A percentile compares a stretch with the other conserved stretches of the same genome.
Conservation (phyloP, 306 rosid genomes). For the Oxytropis ochrocephala region DNA sequence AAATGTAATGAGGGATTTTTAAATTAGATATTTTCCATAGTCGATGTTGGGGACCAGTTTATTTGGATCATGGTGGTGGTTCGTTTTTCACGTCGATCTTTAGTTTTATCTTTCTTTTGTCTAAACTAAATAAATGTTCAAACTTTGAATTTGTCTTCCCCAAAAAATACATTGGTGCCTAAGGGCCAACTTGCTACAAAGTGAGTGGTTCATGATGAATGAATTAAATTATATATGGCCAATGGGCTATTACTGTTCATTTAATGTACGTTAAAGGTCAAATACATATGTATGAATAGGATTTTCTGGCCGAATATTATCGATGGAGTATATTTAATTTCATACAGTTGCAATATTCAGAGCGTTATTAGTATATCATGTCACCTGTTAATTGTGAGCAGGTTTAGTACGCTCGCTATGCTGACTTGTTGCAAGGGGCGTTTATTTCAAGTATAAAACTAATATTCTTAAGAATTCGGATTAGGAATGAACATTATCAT, state of each 20-base stretch:
- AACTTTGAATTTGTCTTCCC: conserved; percentile 26
- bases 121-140: conserved; percentile 19
- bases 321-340: neutral
- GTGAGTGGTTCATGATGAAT: conserved; percentile 21
- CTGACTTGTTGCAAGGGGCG: too few species aligned
- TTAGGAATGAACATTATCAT: too few species aligned
- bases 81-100: conserved; percentile 13
- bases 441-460: too few species aligned
- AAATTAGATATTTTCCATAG: too few species aligned
- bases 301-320: conserved; percentile 15
- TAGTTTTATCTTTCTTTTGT: neutral
- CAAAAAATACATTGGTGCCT: neutral
- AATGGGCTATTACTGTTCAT: neutral
- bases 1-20: too few species aligned
- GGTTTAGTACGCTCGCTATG: neutral
- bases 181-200: neutral
- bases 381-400: neutral
- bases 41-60: too few species aligned
- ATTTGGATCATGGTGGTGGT: too few species aligned
- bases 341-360: neutral
- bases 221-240: neutral
- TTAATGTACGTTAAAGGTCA: conserved; percentile 8
- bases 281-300: neutral
- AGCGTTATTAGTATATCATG: neutral
- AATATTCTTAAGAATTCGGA: too few species aligned